These are phyloP conservation scores for Ganoderma multipileum DNA, from an alignment of 1,284 basidiomycete genomes.

Conservation along the genomic window DNA sequence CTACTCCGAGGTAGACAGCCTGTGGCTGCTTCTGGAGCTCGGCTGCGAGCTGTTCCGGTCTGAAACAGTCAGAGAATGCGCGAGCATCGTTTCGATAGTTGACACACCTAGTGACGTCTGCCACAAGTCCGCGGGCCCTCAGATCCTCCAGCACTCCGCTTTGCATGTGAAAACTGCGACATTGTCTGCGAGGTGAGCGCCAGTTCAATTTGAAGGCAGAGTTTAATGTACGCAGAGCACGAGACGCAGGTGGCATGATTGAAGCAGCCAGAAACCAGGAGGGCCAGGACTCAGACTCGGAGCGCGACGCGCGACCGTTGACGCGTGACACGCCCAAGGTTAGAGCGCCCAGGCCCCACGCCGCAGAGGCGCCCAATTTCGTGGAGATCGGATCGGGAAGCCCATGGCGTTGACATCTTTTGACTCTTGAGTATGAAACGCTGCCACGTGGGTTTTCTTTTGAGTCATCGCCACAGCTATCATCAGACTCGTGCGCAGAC, in stretches of 20 bases:
- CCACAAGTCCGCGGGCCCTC: conserved; percentile 39
- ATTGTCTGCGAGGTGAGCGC: conserved; percentile 19
- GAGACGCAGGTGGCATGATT: conserved; percentile 26
- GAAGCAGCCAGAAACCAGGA: background rate
- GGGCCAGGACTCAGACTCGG: background rate
- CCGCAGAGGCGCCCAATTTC: background rate
- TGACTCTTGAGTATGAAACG: too few species aligned
- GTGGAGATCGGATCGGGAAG: conserved; percentile 34
- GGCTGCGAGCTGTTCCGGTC: conserved; percentile 47
- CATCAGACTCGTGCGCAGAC: background rate
- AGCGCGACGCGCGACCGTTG: background rate
- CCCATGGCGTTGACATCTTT: conserved; percentile 32
- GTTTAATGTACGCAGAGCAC: conserved; percentile 12
- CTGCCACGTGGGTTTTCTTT: conserved; percentile 12
- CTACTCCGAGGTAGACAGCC: conserved; percentile 89
- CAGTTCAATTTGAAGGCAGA: background rate
- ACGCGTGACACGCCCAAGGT: background rate
- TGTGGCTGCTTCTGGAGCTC: conserved; percentile 47
- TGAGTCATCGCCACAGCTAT: too few species aligned
- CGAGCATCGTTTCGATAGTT: background rate
- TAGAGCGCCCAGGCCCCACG: too few species aligned
- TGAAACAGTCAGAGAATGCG: conserved; percentile 19
- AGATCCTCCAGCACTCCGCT: conserved; percentile 39
- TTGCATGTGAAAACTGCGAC: conserved; percentile 32
- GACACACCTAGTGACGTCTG: conserved; percentile 41